Evolutionary conservation across 768 basidiomycete species (phyloP).

Genomic region (Boletus rubropictus): DNA sequence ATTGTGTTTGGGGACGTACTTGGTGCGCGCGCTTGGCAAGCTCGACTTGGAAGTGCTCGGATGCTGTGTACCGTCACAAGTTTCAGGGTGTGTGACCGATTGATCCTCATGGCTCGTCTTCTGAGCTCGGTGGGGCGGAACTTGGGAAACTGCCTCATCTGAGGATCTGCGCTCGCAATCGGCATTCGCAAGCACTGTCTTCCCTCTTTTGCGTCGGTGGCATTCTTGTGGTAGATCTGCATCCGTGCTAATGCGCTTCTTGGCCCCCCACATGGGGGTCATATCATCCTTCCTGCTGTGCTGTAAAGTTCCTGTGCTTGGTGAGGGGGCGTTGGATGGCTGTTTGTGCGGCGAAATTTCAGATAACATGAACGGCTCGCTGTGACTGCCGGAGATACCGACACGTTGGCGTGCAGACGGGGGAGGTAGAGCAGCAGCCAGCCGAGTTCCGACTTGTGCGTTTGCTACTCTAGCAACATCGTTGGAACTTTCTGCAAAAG

Average conservation of each 20-base stretch:
- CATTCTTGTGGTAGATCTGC: constrained; percentile 17
- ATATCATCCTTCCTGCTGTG: constrained; percentile 18
- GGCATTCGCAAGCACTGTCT: constrained; percentile 12
- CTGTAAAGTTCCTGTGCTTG: constrained; percentile 14
- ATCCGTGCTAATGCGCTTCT: constrained; percentile 43
- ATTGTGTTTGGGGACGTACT: constrained; percentile 23
- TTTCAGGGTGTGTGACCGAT: constrained; percentile 2
- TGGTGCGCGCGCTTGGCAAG: constrained; percentile 27
- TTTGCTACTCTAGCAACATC: constrained; percentile 11
- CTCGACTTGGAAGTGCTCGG: constrained; percentile 5
- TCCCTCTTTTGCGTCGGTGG: constrained; percentile 30
- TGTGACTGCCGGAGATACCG: neutral
- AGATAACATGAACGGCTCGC: constrained; percentile 39
- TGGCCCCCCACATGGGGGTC: constrained; percentile 39
- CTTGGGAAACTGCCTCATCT: constrained; percentile 12
- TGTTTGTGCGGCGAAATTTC: constrained; percentile 45
- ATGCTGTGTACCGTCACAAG: constrained; percentile 1
- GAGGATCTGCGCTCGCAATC: constrained; percentile 15
- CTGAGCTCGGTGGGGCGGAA: neutral
- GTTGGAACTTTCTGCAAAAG: constrained; percentile 7
- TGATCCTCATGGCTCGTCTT: constrained; percentile 7
- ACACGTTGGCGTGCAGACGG: constrained; percentile 1
- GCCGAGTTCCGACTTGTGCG: constrained; percentile 2
- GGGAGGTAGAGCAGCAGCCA: neutral
- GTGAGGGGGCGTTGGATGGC: neutral